phyloP scores from a whole-genome alignment of 2,329 filamentous ascomycete species.

The Fusarium sororula region DNA sequence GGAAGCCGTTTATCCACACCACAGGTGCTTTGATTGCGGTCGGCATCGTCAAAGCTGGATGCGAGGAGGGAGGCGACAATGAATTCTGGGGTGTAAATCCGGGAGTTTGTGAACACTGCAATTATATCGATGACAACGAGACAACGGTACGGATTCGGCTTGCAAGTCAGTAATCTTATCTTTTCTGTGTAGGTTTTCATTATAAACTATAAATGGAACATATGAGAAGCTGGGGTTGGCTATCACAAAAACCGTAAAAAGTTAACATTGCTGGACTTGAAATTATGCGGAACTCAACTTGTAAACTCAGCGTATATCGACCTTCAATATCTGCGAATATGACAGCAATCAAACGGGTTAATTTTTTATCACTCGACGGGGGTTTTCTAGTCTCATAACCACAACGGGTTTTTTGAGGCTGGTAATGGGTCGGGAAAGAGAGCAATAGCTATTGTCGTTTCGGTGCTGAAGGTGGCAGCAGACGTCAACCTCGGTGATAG shows the following conservation, averaged over 20 bases:
- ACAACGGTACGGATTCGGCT: not conserved
- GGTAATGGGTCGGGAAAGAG: not conserved
- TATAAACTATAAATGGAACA: not conserved
- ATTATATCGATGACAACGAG: too few relatives aligned
- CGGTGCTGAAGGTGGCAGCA: accelerated
- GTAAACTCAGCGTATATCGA: not conserved
- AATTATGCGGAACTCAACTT: not conserved
- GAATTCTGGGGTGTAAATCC: too few relatives aligned
- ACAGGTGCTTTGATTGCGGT: not conserved
- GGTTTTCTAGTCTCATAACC: not conserved
- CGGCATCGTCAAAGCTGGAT: not conserved
- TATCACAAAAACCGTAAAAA: not conserved
- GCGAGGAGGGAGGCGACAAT: accelerated
- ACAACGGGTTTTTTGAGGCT: not conserved
- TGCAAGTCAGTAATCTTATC: not conserved
- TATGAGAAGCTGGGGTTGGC: not conserved
- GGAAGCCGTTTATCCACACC: not conserved
- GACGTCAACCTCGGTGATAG: not conserved
- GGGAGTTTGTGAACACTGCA: not conserved
- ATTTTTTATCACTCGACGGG: too few relatives aligned
- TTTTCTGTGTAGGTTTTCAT: not conserved
- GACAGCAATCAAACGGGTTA: accelerated
- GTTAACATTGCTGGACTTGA: not conserved
- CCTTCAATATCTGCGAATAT: not conserved
- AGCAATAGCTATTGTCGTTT: not conserved